phyloP scores from a whole-genome alignment of 306 rosid species.

The Fagus sylvatica region DNA sequence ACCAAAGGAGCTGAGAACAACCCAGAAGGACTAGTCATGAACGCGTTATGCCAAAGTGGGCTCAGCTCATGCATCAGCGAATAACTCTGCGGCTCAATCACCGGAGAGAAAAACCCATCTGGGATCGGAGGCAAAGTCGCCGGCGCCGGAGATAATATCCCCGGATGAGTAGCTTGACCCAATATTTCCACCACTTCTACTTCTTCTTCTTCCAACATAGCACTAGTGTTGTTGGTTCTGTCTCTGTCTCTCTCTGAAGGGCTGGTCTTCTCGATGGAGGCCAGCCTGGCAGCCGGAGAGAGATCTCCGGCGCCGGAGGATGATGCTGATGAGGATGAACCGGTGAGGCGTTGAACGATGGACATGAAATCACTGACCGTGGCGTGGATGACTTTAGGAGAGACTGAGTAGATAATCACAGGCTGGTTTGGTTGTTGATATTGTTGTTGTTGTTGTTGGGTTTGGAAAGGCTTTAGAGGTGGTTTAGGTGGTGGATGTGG shows the following conservation, averaged over 20 bases:
- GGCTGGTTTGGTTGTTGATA: slow-evolving; percentile 46
- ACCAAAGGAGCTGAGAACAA: slow-evolving; percentile 52
- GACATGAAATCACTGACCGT: slow-evolving; percentile 72
- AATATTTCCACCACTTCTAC: slow-evolving; percentile 47
- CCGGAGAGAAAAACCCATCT: slow-evolving; percentile 60
- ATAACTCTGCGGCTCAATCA: slow-evolving; percentile 42
- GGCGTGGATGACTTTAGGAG: slow-evolving; percentile 78
- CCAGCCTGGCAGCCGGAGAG: slow-evolving; percentile 91
- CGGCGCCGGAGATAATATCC: slow-evolving; percentile 82
- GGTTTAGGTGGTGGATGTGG: slow-evolving; percentile 43
- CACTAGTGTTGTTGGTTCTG: slow-evolving; percentile 25
- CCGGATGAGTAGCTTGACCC: slow-evolving; percentile 51
- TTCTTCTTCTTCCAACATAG: slow-evolving; percentile 36
- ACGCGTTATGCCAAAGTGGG: slow-evolving; percentile 51
- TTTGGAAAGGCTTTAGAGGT: neutral
- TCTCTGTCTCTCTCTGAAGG: slow-evolving; percentile 56
- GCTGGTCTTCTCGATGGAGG: slow-evolving; percentile 78
- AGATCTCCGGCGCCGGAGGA: slow-evolving; percentile 48
- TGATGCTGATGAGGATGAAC: slow-evolving; percentile 43
- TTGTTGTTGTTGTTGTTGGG: neutral
- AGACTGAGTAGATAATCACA: slow-evolving; percentile 76
- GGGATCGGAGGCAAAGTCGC: slow-evolving; percentile 60
- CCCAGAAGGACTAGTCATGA: slow-evolving; percentile 70
- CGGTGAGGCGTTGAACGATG: slow-evolving; percentile 90
- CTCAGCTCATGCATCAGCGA: slow-evolving; percentile 49